A percentile compares a stretch with the other conserved stretches of the same genome.
Evolutionary conservation across 306 rosid species (phyloP).

Genomic region (Begonia fuchsioides): DNA sequence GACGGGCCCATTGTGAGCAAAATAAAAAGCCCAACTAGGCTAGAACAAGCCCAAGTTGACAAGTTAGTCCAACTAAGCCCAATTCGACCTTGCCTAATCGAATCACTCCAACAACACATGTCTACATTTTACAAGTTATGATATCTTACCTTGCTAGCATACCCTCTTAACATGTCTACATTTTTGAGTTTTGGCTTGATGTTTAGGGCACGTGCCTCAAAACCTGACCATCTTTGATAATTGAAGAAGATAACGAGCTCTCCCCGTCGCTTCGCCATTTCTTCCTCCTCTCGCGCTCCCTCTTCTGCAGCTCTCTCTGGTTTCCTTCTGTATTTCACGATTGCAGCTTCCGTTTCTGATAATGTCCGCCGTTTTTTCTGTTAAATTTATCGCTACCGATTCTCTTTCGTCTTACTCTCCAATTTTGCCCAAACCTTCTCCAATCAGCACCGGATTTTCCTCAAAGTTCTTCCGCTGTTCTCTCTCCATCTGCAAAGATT

Average conservation of each 20-base stretch:
- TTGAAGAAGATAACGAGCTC: conserved; percentile 1
- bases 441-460: conserved; percentile 13
- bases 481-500: conserved; percentile 11
- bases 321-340: no score
- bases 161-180: no score
- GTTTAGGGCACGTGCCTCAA: not conserved
- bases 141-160: no score
- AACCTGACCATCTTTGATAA: not conserved
- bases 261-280: not conserved
- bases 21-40: no score
- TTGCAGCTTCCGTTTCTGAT: not conserved
- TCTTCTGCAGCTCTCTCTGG: not conserved
- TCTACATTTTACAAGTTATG: no score
- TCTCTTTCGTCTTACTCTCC: conserved; percentile 10
- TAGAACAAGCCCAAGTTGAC: no score
- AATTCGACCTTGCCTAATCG: no score
- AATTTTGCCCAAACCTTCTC: conserved; percentile 9
- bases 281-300: not conserved
- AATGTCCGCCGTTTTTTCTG: conserved; percentile 36
- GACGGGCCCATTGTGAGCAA: no score
- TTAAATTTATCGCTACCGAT: conserved; percentile 18
- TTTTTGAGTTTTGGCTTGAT: no score
- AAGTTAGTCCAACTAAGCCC: no score
- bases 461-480: conserved; percentile 17
- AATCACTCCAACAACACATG: no score